These are phyloP conservation scores for Tilletia indica DNA, from an alignment of 1,284 basidiomycete genomes.

Conservation along the genomic window DNA sequence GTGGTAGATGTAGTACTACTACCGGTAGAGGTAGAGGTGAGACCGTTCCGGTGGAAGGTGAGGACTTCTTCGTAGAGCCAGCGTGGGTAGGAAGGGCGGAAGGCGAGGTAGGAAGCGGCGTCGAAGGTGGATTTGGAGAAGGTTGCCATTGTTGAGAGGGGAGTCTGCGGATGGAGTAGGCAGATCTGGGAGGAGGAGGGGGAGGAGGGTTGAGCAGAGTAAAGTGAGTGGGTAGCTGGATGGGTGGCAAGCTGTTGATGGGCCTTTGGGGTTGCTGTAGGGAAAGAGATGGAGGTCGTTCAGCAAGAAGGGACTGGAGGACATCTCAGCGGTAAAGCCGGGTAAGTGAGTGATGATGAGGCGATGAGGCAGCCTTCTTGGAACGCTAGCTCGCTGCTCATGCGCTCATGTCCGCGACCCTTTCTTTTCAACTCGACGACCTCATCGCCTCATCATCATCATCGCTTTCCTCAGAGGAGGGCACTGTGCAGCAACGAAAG, in stretches of 20 bases:
- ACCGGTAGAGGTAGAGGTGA: not conserved
- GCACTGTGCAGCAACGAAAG: no score
- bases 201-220: not conserved
- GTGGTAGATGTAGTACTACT: no score
- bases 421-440: no score
- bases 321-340: not conserved
- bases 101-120: constrained; percentile 38
- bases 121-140: constrained; percentile 36
- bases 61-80: constrained; percentile 37
- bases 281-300: no score
- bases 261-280: not conserved
- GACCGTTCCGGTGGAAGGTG: constrained; percentile 27
- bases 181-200: not conserved
- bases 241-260: not conserved
- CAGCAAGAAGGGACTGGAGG: no score
- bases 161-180: not conserved
- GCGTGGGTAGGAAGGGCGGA: constrained; percentile 35
- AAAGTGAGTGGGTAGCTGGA: not conserved
- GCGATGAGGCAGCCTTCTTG: no score
- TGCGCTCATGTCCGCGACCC: no score
- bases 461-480: no score
- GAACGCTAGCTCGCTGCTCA: no score
- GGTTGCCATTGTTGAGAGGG: constrained; percentile 27
- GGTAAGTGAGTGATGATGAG: not conserved
- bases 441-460: no score